Conservation (phyloP, 2,329 filamentous ascomycete species). For the Lasiodiplodia citricola region DNA sequence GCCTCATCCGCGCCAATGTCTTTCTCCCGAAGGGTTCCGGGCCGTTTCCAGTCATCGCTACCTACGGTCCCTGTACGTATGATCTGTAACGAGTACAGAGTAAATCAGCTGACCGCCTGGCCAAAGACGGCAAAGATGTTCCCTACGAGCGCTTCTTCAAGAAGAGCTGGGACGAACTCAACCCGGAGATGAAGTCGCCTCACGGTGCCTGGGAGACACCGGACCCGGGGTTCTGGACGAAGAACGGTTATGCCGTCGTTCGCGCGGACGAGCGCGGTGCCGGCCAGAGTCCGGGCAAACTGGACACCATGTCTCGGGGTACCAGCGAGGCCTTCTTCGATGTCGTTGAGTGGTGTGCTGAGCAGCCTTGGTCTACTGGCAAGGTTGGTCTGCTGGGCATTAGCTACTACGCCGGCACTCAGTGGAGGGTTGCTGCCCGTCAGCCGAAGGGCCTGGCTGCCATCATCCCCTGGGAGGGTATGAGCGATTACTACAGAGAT, state of each 20-base stretch:
- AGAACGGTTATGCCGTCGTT: constrained; percentile 60
- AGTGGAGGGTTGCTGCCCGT: constrained; percentile 58
- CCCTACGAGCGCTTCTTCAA: too few species aligned
- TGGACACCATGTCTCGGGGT: constrained; percentile 57
- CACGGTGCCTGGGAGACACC: constrained; percentile 67
- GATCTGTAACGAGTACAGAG: too few species aligned
- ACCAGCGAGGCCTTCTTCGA: constrained; percentile 58
- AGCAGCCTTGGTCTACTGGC: constrained; percentile 55
- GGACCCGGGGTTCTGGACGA: constrained; percentile 63
- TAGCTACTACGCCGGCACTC: constrained; percentile 55
- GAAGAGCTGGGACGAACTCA: too few species aligned
- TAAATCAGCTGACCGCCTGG: too few species aligned
- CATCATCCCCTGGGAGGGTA: constrained; percentile 60
- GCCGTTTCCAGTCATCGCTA: too few species aligned
- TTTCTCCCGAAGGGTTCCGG: too few species aligned
- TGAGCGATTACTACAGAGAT: constrained; percentile 62
- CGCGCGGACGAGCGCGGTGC: constrained; percentile 57
- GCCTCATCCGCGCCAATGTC: too few species aligned
- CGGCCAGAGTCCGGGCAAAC: constrained; percentile 54
- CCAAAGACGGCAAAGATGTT: too few species aligned
- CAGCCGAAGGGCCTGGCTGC: constrained; percentile 48
- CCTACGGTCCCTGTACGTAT: too few species aligned
- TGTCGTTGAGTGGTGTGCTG: constrained; percentile 57
- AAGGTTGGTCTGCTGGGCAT: constrained; percentile 58
- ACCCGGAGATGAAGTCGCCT: too few species aligned